Evolutionary conservation across 2,329 filamentous ascomycete species (phyloP).

Genomic region (Aspergillus viridinutans): DNA sequence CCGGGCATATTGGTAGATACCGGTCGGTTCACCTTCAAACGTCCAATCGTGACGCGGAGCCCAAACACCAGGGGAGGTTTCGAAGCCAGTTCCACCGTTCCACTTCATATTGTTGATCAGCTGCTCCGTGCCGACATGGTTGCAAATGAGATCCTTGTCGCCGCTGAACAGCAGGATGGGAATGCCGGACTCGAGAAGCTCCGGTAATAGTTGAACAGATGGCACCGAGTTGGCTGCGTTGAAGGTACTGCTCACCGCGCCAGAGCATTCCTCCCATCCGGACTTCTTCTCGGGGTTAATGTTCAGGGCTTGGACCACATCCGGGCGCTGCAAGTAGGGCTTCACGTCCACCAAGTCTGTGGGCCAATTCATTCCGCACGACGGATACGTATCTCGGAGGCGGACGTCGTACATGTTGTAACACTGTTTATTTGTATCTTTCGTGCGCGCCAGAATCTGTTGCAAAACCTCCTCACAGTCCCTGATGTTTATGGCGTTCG

Average conservation of each 20-base stretch:
- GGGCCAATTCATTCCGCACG: constrained; percentile 98
- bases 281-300: constrained; percentile 75
- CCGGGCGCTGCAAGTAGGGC: constrained; percentile 77
- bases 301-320: constrained; percentile 76
- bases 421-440: constrained; percentile 57
- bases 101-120: constrained; percentile 87
- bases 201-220: constrained; percentile 69
- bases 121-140: constrained; percentile 88
- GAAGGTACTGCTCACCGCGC: constrained; percentile 71
- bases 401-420: constrained; percentile 97
- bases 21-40: constrained; percentile 82
- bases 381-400: constrained; percentile 71
- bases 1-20: constrained; percentile 89
- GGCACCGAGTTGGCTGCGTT: constrained; percentile 66
- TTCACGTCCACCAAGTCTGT: constrained; percentile 73
- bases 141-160: constrained; percentile 92
- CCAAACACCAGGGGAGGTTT: constrained; percentile 78
- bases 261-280: constrained; percentile 89
- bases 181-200: constrained; percentile 66
- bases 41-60: constrained; percentile 92
- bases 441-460: constrained; percentile 64
- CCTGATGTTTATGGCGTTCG: constrained; percentile 61
- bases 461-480: constrained; percentile 75
- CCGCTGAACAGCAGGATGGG: constrained; percentile 87
- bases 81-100: constrained; percentile 89